Base-by-base conservation (phyloP, 1,139 yeast species). In the Ogataea hybrid region DNA sequence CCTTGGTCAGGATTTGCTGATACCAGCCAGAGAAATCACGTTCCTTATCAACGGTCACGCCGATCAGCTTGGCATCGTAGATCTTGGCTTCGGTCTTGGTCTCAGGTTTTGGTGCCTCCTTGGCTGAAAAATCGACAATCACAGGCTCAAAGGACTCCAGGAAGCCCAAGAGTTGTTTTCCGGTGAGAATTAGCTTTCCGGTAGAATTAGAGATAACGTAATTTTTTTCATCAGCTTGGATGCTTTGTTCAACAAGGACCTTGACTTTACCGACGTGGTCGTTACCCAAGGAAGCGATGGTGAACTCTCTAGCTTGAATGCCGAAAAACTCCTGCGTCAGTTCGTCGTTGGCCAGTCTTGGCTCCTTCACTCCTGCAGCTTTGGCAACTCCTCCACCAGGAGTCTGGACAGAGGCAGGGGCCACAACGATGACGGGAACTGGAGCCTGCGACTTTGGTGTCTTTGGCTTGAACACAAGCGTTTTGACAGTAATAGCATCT, bases 1-100 rank as follows among this genome's bases (percentile, higher is more conserved):
- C 95, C 71, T 94, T 94, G 58, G 92, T 84, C 51, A 89, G 76
- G 46, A 94, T 84, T 71, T 94, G 97, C 53, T 90, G 89, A 72
- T 92, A 94, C 99, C 99, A 94, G 41, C 89, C 81, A 48, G 98
- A 81, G 73, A 94, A 94, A 63, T 94, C 98, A 59, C 79, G 74
- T 49, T 82, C 77, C 71, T 92, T 94, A 65, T 89, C 96, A 40
- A 85, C 95, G 35, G 97, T 94, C 63, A 94, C 90, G 65, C 98
- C 98, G 56, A 92, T 88, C 59, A 92, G 73, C 58, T 92, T 92
- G 43, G 96, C 96, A 61, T 88, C 96, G 52, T 84, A 94, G 53
- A 84, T 67, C 53, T 79, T 78, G 42, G 49, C 49, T 17, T 56
- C 57, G 28, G 68, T 52, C 23, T 67, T 50, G 15, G 64, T 53